Evolutionary conservation across 2,329 filamentous ascomycete species (phyloP).

Genomic region (Penicillium sp.): DNA sequence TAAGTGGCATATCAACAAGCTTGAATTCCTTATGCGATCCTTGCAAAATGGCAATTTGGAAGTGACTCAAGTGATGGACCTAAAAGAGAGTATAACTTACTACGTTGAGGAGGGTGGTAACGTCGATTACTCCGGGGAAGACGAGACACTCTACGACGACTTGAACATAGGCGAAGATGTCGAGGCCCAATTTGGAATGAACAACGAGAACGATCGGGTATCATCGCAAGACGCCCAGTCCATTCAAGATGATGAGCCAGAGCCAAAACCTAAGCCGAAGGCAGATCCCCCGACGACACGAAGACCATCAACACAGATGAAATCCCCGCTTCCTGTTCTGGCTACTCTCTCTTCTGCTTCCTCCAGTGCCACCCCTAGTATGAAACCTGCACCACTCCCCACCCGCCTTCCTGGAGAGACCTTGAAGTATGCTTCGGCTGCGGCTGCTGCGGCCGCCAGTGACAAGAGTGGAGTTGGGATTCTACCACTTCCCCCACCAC

Average conservation of each 20-base stretch:
- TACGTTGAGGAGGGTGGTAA: slow-evolving; percentile 90
- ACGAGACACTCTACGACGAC: slow-evolving; percentile 94
- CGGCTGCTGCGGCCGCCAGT: slow-evolving; percentile 85
- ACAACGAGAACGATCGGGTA: slow-evolving; percentile 75
- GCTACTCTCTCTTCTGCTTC: slow-evolving; percentile 69
- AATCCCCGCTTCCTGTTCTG: slow-evolving; percentile 88
- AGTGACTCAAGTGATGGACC: slow-evolving; percentile 77
- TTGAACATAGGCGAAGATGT: slow-evolving; percentile 82
- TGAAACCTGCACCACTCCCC: slow-evolving; percentile 92
- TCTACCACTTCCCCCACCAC: slow-evolving; percentile 87
- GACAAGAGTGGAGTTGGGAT: slow-evolving; percentile 90
- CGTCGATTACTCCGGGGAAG: slow-evolving; percentile 81
- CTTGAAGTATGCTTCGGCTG: slow-evolving; percentile 94
- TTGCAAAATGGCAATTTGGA: slow-evolving; percentile 93
- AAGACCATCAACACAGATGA: slow-evolving; percentile 84
- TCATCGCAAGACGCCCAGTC: slow-evolving; percentile 97
- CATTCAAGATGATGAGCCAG: slow-evolving; percentile 76
- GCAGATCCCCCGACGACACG: slow-evolving; percentile 62
- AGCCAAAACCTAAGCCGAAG: slow-evolving; percentile 60
- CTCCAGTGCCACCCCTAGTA: slow-evolving; percentile 56
- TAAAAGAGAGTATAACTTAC: slow-evolving; percentile 91
- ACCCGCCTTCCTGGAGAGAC: slow-evolving; percentile 83
- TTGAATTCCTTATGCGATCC: slow-evolving; percentile 85
- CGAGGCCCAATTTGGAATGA: slow-evolving; percentile 81
- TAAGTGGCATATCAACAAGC: slow-evolving; percentile 92